Conservation (phyloP, 2,329 filamentous ascomycete genomes). For the Pestalotiopsis sp. region DNA sequence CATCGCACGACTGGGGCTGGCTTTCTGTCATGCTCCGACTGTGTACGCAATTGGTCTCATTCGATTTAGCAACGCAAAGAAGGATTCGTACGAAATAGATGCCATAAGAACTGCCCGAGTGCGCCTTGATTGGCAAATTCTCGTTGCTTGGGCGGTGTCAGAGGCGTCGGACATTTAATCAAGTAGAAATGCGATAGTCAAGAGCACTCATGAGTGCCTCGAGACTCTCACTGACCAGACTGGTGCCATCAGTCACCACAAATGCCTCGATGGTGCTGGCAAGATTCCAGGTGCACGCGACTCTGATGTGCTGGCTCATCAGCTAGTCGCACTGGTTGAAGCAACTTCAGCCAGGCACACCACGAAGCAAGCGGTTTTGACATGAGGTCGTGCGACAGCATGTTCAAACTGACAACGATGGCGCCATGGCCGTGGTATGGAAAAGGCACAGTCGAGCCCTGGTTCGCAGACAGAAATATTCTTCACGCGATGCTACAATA, state of each 20-base stretch:
- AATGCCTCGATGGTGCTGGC: neutral
- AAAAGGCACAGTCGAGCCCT: neutral
- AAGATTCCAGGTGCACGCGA: neutral
- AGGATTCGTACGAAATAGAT: slow-evolving; percentile 47
- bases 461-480: neutral
- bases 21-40: slow-evolving; percentile 69
- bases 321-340: neutral
- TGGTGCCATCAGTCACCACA: neutral
- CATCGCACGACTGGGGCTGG: slow-evolving; percentile 54
- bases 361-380: neutral
- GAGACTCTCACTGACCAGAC: neutral
- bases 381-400: neutral
- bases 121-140: slow-evolving; percentile 40
- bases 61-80: slow-evolving; percentile 55
- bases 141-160: slow-evolving; percentile 81
- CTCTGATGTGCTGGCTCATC: neutral
- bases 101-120: slow-evolving; percentile 76
- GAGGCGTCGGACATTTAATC: slow-evolving; percentile 71
- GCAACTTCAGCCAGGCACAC: neutral
- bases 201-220: neutral
- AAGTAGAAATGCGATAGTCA: neutral
- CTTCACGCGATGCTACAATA: neutral
- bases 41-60: slow-evolving; percentile 59
- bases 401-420: neutral
- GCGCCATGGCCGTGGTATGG: neutral